These are phyloP conservation scores for Fraxinus angustifolia DNA, from an alignment of 305 asterid genomes.

Conservation along the genomic window DNA sequence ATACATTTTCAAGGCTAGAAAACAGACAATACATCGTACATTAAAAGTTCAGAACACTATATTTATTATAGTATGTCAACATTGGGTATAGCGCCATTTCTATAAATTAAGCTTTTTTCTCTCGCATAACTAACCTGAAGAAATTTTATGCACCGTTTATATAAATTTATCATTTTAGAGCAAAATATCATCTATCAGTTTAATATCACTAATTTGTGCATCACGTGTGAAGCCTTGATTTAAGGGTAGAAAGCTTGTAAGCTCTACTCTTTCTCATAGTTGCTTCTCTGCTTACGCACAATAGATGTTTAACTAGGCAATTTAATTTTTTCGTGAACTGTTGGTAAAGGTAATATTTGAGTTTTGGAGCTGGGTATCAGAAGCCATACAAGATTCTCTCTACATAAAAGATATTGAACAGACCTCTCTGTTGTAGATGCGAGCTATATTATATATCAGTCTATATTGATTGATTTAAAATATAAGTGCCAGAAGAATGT, in stretches of 20 bases:
- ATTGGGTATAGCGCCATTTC: not conserved
- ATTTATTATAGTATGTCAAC: not conserved
- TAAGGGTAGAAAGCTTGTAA: not conserved
- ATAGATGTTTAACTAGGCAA: not conserved
- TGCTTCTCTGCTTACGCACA: not conserved
- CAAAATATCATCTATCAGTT: not conserved
- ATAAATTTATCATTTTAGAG: not conserved
- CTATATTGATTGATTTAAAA: not conserved
- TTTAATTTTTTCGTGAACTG: not conserved
- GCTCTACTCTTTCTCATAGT: not conserved
- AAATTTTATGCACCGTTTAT: not conserved
- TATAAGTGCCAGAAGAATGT: not conserved
- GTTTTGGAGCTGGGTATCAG: not conserved
- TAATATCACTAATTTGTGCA: not conserved
- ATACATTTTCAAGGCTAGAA: conserved; percentile 1
- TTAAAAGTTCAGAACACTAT: too few relatives aligned
- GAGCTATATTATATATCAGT: not conserved
- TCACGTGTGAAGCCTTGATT: not conserved
- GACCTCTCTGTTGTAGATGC: not conserved
- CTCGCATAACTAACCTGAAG: not conserved
- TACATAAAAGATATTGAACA: not conserved
- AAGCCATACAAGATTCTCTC: not conserved
- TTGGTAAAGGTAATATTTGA: not conserved
- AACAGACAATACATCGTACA: not conserved
- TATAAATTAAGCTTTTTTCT: not conserved